Evolutionary conservation across 2,329 filamentous ascomycete genomes (phyloP).

Genomic region (Orbilia oligospora): DNA sequence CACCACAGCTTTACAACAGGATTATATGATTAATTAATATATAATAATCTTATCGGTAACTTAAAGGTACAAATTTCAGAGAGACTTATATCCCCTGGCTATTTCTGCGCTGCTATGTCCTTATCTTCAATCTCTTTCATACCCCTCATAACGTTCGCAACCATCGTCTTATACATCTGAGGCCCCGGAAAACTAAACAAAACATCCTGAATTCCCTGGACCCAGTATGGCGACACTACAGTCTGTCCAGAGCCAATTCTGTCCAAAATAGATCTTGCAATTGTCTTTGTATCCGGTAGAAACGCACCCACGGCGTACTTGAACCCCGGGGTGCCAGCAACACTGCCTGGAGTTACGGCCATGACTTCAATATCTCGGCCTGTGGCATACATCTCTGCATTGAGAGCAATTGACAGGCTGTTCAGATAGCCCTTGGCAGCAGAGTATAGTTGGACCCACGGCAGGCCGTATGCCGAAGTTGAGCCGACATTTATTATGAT

Average conservation of each 20-base stretch:
- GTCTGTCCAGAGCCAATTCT: conserved; percentile 33
- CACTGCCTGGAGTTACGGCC: conserved; percentile 33
- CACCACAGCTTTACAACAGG: no score
- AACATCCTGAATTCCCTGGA: conserved; percentile 40
- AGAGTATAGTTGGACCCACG: conserved; percentile 49
- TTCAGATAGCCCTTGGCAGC: conserved; percentile 47
- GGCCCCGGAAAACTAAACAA: conserved; percentile 25
- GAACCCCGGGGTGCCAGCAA: conserved; percentile 36
- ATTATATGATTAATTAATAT: no score
- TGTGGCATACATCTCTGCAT: conserved; percentile 49
- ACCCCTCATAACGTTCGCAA: conserved; percentile 26
- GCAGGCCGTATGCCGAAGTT: conserved; percentile 32
- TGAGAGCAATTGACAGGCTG: conserved; percentile 40
- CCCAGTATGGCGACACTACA: conserved; percentile 45
- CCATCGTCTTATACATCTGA: conserved; percentile 40
- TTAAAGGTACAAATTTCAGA: not conserved
- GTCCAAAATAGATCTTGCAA: conserved; percentile 47
- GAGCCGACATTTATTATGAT: conserved; percentile 52
- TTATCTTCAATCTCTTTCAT: conserved; percentile 43
- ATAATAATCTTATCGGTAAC: no score
- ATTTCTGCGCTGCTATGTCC: conserved; percentile 5
- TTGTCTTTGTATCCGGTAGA: conserved; percentile 33
- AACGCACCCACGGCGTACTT: conserved; percentile 14
- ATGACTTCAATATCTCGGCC: conserved; percentile 52
- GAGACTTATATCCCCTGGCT: not conserved